Percentiles rank a stretch among this genome's conserved stretches.
phyloP scores from a whole-genome alignment of 2,329 filamentous ascomycete genomes.

The Daldinia eschscholtzii region DNA sequence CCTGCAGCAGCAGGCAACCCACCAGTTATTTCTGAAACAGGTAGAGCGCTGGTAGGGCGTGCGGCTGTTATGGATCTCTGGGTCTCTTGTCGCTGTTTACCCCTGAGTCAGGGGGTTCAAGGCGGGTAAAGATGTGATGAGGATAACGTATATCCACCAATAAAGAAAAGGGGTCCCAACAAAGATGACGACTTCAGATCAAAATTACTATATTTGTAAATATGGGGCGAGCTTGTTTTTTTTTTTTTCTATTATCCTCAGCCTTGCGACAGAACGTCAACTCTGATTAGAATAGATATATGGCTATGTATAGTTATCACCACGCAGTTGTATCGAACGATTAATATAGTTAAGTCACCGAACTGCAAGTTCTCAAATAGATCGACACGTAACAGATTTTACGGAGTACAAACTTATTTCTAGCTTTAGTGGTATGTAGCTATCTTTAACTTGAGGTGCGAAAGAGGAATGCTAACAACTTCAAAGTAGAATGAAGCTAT shows the following conservation, averaged over 20 bases:
- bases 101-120: neutral
- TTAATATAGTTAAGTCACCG: neutral
- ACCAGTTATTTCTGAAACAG: neutral
- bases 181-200: neutral
- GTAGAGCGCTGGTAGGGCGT: neutral
- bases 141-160: neutral
- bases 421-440: neutral
- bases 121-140: neutral
- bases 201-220: conserved; percentile 7
- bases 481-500: neutral
- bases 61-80: neutral
- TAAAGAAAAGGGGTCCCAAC: conserved; percentile 1
- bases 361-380: neutral
- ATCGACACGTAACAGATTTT: neutral
- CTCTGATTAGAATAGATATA: neutral
- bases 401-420: neutral
- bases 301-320: neutral
- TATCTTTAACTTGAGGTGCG: neutral
- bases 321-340: neutral
- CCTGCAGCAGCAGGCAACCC: too few relatives aligned
- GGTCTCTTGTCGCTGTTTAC: neutral
- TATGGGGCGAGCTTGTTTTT: neutral
- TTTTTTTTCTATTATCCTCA: neutral
- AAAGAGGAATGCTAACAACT: neutral
- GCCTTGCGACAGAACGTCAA: neutral